phyloP scores from a whole-genome alignment of 1,284 basidiomycete species.

The Marasmius sp. region DNA sequence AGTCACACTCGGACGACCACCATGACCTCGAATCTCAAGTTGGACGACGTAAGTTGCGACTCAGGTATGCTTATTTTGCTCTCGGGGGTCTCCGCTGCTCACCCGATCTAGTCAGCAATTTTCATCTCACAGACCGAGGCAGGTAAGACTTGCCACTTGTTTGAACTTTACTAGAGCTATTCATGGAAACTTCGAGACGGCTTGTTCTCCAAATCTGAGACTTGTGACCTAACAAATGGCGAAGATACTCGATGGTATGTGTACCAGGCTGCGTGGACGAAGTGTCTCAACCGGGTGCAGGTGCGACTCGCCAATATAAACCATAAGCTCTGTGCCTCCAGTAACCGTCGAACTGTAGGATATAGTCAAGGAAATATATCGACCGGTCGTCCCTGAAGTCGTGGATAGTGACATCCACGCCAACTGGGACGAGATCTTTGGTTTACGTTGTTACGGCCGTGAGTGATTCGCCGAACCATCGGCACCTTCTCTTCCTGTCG shows the following conservation, averaged over 20 bases:
- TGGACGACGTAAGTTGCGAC: constrained; percentile 6
- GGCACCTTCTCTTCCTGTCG: no score
- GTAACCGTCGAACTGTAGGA: not conserved
- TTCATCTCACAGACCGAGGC: constrained; percentile 27
- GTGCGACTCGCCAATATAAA: not conserved
- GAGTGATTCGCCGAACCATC: no score
- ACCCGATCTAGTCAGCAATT: constrained; percentile 23
- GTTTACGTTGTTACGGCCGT: no score
- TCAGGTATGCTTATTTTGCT: not conserved
- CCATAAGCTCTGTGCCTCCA: not conserved
- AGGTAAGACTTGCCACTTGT: not conserved
- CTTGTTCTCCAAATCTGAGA: not conserved
- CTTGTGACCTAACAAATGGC: not conserved
- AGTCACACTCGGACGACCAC: not conserved
- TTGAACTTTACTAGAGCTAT: not conserved
- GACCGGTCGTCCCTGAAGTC: constrained; percentile 40
- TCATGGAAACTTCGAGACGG: not conserved
- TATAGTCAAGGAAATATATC: constrained; percentile 32
- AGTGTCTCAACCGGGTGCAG: constrained; percentile 10
- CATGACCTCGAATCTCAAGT: constrained; percentile 1
- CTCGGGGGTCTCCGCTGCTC: not conserved
- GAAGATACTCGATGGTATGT: constrained; percentile 7
- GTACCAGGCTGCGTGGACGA: constrained; percentile 9
- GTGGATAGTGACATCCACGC: no score
- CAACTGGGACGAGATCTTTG: no score